Base-by-base conservation (phyloP, 352 stramenopile genomes). In the Pythium rhizo-oryzae region DNA sequence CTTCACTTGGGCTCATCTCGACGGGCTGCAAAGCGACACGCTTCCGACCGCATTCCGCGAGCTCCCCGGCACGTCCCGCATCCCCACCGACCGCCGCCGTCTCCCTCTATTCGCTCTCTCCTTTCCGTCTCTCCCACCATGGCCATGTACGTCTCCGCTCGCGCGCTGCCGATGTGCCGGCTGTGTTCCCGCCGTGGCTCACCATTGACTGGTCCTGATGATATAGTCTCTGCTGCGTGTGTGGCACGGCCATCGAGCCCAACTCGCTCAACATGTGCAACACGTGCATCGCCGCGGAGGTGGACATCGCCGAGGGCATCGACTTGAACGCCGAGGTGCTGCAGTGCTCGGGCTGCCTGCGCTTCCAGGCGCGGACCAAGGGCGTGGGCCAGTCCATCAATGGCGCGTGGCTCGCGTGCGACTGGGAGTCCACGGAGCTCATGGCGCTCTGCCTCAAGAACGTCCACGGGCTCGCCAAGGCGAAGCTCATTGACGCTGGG, bases 211-310 rank as follows among this genome's bases (percentile, higher is more conserved):
- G n/a, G 33, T 39, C 18, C 9, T 19, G 39, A 5, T 46, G 25
- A 60, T 46, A 28, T 21, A 72, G 65, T 59, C 68, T 78, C 24
- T 81, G 75, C 47, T 81, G 75, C 47, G 63, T 81, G 13, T 81
- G 75, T 65, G 75, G 83, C 58, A 67, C 75, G 12, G 67, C 81
- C 54, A 93, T 94, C 65, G 84, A 92, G 71, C 73, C 83, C 56
- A 94, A 94, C 54, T 75, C 80, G 11, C 70, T 90, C 62, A 93
- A 92, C 75, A 94, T 93, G 86, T 94, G 86, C 79, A 64, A 66
- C 57, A 72, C 76, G 15, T 94, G 86, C 70, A 75, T 92, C 39
- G 82, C 81, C 19, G 70, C 51, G n/a, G 78, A 93, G 55, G 81
- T 91, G 41, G 77, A 94, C 71, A 84, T 94, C 50, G 60, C 81